Base-by-base conservation (phyloP, 805 yeast genomes). In the Lipomyces yamadae region DNA sequence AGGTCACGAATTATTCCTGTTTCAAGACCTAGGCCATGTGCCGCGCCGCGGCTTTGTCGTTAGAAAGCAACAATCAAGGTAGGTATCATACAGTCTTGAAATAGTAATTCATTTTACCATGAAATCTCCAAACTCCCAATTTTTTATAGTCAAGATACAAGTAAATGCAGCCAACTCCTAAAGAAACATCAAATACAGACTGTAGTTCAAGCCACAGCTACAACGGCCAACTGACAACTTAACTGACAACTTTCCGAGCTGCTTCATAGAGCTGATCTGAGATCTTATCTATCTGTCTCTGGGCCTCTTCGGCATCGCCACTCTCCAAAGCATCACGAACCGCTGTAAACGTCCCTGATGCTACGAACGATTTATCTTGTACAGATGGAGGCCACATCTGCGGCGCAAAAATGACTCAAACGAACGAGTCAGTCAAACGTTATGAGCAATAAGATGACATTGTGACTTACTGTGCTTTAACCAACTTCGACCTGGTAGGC, bases 281-380 rank as follows among this genome's bases (percentile, higher is more conserved):
- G 11, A 67, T 56, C 30, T 55, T 30, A 39, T 68, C 70, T 7
- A 66, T 62, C 53, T 39, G 63, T 30, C 24, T 24, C 67, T 87
- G 90, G 0, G 91, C 92, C 42, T 73, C 76, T 0, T 73, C 78
- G 81, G 85, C 84, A 66, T 87, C 84, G 0, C 80, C 79, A 1
- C 75, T 75, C 55, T 79, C 80, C 11, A 91, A 74, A 0, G 85
- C 87, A 74, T 92, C 97, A 68, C 96, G 82, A 1, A 92, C 83
- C 4, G 84, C 84, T 0, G 98, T 97, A 74, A 90, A 92, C 1
- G 90, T 82, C 29, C 68, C 68, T 13, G 66, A 18, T 4, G 66
- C 67, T 77, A 87, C 86, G 83, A 88, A 84, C 54, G 83, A 79
- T 67, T 78, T 81, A 13, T 77, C 77, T 2, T 74, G 74, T 11